phyloP scores from a whole-genome alignment of 129 eudicot species.

The Calendula officinalis region DNA sequence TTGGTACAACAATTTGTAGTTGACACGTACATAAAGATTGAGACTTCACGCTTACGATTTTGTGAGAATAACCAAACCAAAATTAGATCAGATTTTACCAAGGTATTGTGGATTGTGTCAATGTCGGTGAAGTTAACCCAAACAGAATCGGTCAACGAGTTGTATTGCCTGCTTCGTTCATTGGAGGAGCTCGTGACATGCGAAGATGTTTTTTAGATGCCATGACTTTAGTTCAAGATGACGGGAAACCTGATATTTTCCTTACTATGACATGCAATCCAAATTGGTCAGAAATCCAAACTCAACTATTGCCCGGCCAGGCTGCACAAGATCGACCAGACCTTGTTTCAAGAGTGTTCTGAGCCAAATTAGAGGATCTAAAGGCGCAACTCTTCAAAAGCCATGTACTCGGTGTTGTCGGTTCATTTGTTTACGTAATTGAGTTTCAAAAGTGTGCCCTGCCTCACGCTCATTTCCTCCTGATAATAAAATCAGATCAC shows the following conservation, averaged over 20 bases:
- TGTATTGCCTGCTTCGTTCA: conserved; percentile 28
- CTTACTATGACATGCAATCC: conserved; percentile 41
- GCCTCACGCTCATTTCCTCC: too few species aligned
- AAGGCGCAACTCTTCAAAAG: background rate
- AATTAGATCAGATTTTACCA: conserved; percentile 19
- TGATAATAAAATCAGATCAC: too few species aligned
- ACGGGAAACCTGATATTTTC: conserved; percentile 30
- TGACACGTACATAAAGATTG: conserved; percentile 25
- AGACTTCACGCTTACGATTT: conserved; percentile 16
- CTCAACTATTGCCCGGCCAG: background rate
- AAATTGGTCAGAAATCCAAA: conserved; percentile 20
- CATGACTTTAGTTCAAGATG: conserved; percentile 22
- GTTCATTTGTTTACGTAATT: too few species aligned
- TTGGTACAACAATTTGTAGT: conserved; percentile 20
- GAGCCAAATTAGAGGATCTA: conserved; percentile 12
- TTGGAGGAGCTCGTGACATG: conserved; percentile 40
- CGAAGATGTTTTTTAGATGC: conserved; percentile 23
- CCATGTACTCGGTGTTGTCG: background rate
- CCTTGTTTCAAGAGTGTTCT: conserved; percentile 13
- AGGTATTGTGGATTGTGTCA: conserved; percentile 21
- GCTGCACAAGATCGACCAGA: conserved; percentile 27
- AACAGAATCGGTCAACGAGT: conserved; percentile 17
- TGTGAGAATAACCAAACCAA: background rate
- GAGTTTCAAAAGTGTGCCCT: too few species aligned
- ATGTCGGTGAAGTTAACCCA: background rate